Percentiles rank a stretch among this genome's conserved stretches.
Evolutionary conservation across 2,329 filamentous ascomycete species (phyloP).

Genomic region (Apiospora phragmitis): DNA sequence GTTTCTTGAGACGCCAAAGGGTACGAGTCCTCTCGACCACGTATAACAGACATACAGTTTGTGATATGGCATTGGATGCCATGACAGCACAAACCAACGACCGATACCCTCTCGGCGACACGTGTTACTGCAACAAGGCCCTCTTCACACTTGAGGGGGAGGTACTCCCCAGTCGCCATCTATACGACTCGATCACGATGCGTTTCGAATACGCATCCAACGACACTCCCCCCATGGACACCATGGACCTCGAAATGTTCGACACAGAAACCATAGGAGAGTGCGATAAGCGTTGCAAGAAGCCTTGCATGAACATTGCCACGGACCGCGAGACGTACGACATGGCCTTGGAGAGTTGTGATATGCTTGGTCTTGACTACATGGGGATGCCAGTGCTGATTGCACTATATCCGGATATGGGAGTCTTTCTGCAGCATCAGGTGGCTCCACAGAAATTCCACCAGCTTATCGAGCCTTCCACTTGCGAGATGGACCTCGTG

Average conservation of each 20-base stretch:
- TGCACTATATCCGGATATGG: background rate
- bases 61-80: too few species aligned
- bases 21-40: background rate
- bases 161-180: background rate
- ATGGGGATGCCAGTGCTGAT: background rate
- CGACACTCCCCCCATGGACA: background rate
- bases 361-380: background rate
- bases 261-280: background rate
- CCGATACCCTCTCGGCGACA: background rate
- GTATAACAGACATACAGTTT: background rate
- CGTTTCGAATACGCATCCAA: background rate
- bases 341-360: background rate
- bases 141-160: background rate
- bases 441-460: background rate
- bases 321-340: background rate
- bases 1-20: background rate
- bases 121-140: background rate
- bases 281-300: background rate
- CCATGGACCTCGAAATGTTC: background rate
- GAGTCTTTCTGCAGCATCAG: background rate
- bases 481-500: background rate
- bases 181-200: background rate
- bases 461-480: background rate
- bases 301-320: background rate
- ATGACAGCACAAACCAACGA: background rate